Percentiles rank a stretch among this genome's conserved stretches.
phyloP scores from a whole-genome alignment of 441 rosid species.

The Pelargonium cotyledonis region DNA sequence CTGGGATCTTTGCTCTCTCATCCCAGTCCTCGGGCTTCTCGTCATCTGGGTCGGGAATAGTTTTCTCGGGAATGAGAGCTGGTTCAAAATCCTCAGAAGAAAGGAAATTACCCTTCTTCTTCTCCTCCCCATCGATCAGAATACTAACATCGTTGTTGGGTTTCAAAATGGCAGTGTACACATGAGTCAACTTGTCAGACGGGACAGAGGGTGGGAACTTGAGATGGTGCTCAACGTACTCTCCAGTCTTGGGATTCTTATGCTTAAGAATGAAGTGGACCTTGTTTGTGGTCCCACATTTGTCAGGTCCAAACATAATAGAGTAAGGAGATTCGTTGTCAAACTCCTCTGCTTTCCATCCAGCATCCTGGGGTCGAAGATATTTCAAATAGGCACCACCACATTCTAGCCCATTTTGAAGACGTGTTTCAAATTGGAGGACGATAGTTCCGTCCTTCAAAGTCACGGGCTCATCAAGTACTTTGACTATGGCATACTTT shows the following conservation, averaged over 20 bases:
- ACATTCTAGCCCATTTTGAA: constrained; percentile 30
- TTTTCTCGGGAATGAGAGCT: constrained; percentile 23
- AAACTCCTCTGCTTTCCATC: constrained; percentile 23
- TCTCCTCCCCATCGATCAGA: constrained; percentile 28
- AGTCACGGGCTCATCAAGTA: constrained; percentile 20
- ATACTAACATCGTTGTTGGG: constrained; percentile 24
- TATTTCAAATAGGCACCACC: constrained; percentile 35
- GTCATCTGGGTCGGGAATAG: constrained; percentile 27
- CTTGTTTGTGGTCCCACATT: constrained; percentile 30
- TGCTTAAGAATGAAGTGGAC: constrained; percentile 33
- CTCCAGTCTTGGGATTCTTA: constrained; percentile 28
- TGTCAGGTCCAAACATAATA: constrained; percentile 36
- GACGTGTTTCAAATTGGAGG: constrained; percentile 33
- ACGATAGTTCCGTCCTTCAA: constrained; percentile 21
- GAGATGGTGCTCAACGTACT: constrained; percentile 28
- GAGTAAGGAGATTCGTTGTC: constrained; percentile 27
- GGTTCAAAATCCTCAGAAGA: constrained; percentile 30
- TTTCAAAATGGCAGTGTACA: constrained; percentile 30
- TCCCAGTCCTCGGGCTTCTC: constrained; percentile 36
- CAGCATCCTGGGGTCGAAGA: constrained; percentile 29
- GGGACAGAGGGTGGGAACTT: constrained; percentile 27
- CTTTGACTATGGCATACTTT: constrained; percentile 26
- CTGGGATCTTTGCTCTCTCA: constrained; percentile 24
- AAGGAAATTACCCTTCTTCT: constrained; percentile 25
- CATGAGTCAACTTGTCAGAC: constrained; percentile 26